Percentiles rank a stretch among this genome's conserved stretches.
Conservation (phyloP, 1,284 basidiomycete species). For the Hypsizygus ulmarius region DNA sequence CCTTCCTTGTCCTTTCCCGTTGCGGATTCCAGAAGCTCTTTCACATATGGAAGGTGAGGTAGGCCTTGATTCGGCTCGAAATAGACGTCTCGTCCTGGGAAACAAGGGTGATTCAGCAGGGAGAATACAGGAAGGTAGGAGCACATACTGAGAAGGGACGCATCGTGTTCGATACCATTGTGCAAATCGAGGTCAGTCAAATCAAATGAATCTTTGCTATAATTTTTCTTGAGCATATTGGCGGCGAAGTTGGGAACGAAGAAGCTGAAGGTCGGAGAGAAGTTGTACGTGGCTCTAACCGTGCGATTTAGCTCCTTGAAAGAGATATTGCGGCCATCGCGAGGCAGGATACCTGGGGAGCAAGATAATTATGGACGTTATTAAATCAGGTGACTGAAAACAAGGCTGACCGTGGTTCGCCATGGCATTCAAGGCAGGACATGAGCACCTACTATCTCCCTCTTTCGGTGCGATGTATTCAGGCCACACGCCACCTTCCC, state of each 20-base stretch:
- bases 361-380: neutral
- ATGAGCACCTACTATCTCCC: conserved; percentile 65
- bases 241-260: conserved; percentile 63
- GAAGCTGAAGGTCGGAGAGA: conserved; percentile 61
- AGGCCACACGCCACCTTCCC: conserved; percentile 69
- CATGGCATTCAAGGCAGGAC: conserved; percentile 72
- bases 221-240: conserved; percentile 52
- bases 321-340: conserved; percentile 61
- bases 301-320: conserved; percentile 53
- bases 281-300: conserved; percentile 63
- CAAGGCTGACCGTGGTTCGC: conserved; percentile 22
- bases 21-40: conserved; percentile 57
- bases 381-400: conserved; percentile 4
- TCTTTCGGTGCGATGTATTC: conserved; percentile 54
- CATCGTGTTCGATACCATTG: conserved; percentile 79
- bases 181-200: conserved; percentile 64
- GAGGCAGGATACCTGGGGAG: conserved; percentile 60
- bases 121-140: neutral
- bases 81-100: conserved; percentile 55
- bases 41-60: conserved; percentile 48
- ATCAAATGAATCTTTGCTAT: conserved; percentile 57
- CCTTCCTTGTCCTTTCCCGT: conserved; percentile 54
- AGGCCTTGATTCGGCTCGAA: conserved; percentile 50
- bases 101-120: neutral
- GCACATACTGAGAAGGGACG: conserved; percentile 61